phyloP scores from a whole-genome alignment of 2,329 filamentous ascomycete species.

The Endothia cerciana region DNA sequence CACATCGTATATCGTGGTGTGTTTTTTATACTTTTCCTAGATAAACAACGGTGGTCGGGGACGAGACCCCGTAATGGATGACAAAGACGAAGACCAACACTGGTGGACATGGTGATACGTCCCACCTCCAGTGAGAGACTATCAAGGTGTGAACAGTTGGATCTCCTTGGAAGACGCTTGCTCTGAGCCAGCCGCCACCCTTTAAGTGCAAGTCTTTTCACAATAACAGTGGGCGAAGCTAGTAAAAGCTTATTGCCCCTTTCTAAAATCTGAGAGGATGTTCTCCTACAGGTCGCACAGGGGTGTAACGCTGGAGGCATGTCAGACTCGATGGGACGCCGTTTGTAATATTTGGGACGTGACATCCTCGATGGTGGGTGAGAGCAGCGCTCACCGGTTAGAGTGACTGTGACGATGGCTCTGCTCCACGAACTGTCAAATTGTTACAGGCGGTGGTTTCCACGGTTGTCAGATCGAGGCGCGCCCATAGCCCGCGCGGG shows the following conservation, averaged over 20 bases:
- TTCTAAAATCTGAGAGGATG: conserved; percentile 1
- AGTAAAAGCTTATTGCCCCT: not conserved
- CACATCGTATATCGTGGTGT: conserved; percentile 4
- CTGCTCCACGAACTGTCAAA: not conserved
- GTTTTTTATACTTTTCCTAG: not conserved
- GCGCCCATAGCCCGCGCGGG: no score
- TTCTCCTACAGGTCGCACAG: not conserved
- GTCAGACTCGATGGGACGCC: not conserved
- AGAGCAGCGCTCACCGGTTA: not conserved
- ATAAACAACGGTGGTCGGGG: not conserved
- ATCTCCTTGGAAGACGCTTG: not conserved
- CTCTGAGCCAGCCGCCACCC: not conserved
- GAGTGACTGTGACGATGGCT: not conserved
- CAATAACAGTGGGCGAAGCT: not conserved
- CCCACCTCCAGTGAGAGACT: not conserved
- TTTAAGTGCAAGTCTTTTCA: not conserved
- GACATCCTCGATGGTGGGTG: no score
- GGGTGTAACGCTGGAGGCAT: conserved; percentile 10
- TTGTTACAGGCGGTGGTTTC: not conserved
- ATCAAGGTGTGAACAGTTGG: not conserved
- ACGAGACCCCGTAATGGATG: not conserved
- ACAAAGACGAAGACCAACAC: not conserved
- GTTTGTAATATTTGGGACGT: not conserved
- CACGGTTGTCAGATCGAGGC: no score
- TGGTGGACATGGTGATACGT: not conserved